Evolutionary conservation across 257 asterid species (phyloP).

Genomic region (Nyctanthes arbortristis): DNA sequence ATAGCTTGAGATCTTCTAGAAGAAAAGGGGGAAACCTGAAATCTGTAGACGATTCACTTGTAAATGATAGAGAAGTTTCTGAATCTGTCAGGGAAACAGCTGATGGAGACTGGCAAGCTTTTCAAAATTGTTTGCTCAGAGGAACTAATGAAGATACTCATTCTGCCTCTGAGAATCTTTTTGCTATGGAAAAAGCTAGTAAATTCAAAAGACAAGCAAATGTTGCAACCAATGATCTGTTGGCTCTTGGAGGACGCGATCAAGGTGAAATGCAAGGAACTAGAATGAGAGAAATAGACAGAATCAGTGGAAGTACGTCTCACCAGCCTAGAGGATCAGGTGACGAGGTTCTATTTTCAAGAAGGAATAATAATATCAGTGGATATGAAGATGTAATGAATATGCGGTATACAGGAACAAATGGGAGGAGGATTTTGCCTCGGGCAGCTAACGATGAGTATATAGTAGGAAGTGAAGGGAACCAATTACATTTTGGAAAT

Average conservation of each 20-base stretch:
- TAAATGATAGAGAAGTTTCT: constrained; percentile 36
- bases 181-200: constrained; percentile 56
- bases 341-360: constrained; percentile 48
- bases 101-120: constrained; percentile 85
- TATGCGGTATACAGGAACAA: constrained; percentile 56
- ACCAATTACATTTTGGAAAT: constrained; percentile 42
- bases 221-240: constrained; percentile 47
- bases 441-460: constrained; percentile 62
- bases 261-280: constrained; percentile 45
- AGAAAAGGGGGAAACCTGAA: constrained; percentile 46
- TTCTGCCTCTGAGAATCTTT: constrained; percentile 47
- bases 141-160: constrained; percentile 58
- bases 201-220: constrained; percentile 46
- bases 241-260: constrained; percentile 45
- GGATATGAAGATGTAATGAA: constrained; percentile 39
- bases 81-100: constrained; percentile 43
- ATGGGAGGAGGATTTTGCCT: constrained; percentile 50
- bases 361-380: constrained; percentile 36
- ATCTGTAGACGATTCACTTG: constrained; percentile 36
- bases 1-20: constrained; percentile 44
- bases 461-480: constrained; percentile 47
- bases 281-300: constrained; percentile 38
- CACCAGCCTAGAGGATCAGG: constrained; percentile 43
- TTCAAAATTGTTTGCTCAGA: constrained; percentile 77
- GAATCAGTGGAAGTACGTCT: constrained; percentile 36